phyloP scores from a whole-genome alignment of 805 yeast species.

The Sporopachydermia lactativora region DNA sequence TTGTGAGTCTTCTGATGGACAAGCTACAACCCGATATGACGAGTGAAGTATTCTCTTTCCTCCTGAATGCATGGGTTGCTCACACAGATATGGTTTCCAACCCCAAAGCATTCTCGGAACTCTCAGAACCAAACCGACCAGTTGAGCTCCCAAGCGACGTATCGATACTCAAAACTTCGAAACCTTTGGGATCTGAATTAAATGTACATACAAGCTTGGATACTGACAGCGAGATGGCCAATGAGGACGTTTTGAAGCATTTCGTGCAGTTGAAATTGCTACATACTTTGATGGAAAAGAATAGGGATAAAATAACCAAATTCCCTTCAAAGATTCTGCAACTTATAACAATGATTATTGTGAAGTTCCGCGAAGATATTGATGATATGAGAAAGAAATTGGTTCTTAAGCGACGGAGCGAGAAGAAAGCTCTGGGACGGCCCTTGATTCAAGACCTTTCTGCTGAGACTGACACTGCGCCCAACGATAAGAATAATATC shows the following conservation, averaged over 20 bases:
- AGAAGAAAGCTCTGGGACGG: no score
- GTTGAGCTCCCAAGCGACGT: not conserved
- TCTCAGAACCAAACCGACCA: not conserved
- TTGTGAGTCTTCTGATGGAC: conserved; percentile 29
- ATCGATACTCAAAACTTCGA: no score
- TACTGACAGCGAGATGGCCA: not conserved
- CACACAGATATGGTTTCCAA: not conserved
- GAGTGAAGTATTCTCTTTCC: not conserved
- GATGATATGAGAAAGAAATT: not conserved
- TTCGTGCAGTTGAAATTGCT: conserved; percentile 1
- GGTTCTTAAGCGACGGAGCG: no score
- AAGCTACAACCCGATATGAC: conserved; percentile 34
- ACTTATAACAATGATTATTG: conserved; percentile 12
- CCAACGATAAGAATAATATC: not conserved
- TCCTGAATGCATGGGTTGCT: not conserved
- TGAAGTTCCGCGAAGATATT: not conserved
- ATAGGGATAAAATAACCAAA: conserved; percentile 1
- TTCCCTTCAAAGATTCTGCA: conserved; percentile 9
- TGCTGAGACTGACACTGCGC: not conserved
- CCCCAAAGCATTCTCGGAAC: no score
- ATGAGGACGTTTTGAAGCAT: not conserved
- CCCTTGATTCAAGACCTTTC: no score
- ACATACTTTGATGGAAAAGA: not conserved
- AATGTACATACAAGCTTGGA: not conserved
- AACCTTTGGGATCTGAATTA: not conserved